Conservation (phyloP, 78 protist genomes). For the Dictyostelium intermedium region DNA sequence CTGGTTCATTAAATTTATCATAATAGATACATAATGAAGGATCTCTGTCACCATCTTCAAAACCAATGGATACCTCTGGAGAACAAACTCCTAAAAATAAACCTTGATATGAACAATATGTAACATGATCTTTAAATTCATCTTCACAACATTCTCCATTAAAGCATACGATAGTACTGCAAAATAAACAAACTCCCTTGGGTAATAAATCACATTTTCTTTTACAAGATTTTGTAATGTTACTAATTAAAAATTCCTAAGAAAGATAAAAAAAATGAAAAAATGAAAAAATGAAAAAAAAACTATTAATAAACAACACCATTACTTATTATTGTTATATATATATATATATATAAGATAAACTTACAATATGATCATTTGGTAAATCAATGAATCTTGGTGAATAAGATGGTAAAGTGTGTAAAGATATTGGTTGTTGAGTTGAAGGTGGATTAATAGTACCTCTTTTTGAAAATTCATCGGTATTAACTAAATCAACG, state of each 20-base stretch:
- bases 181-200: slow-evolving; percentile 66
- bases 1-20: slow-evolving; percentile 54
- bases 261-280: background rate
- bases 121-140: slow-evolving; percentile 14
- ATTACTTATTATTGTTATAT: no score
- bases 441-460: background rate
- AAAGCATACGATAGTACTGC: slow-evolving; percentile 24
- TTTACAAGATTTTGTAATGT: slow-evolving; percentile 36
- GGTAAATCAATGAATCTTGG: slow-evolving; percentile 62
- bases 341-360: no score
- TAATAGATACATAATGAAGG: slow-evolving; percentile 1
- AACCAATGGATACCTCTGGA: background rate
- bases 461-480: background rate
- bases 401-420: background rate
- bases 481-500: background rate
- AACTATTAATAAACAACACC: background rate
- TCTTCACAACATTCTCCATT: slow-evolving; percentile 25
- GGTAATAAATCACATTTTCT: slow-evolving; percentile 23
- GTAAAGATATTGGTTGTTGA: background rate
- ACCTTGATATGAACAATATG: background rate
- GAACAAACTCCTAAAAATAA: slow-evolving; percentile 11
- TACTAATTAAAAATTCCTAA: slow-evolving; percentile 40
- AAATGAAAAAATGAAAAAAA: background rate
- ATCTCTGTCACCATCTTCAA: slow-evolving; percentile 4
- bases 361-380: slow-evolving; percentile 47